These are phyloP conservation scores for Marasmius oreades DNA, from an alignment of 1,284 basidiomycete species.

Conservation along the genomic window DNA sequence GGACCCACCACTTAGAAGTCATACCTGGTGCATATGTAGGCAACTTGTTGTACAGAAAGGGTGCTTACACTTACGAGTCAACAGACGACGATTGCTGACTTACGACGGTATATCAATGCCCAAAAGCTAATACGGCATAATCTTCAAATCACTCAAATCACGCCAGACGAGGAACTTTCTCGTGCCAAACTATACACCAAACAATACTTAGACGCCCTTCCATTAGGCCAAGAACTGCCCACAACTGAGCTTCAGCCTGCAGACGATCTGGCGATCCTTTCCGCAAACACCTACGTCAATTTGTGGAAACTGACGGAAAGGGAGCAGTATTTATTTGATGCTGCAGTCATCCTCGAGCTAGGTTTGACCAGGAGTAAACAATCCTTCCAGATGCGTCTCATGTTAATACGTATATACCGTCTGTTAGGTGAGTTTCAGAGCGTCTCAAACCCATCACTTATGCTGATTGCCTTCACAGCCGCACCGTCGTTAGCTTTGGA, in stretches of 20 bases:
- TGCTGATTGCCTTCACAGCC: slow-evolving; percentile 36
- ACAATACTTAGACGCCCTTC: slow-evolving; percentile 63
- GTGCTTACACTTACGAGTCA: not conserved
- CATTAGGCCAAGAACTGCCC: slow-evolving; percentile 62
- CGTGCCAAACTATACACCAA: slow-evolving; percentile 50
- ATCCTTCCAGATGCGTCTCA: slow-evolving; percentile 71
- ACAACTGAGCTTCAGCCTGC: slow-evolving; percentile 82
- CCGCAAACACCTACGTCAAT: slow-evolving; percentile 64
- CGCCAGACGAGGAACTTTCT: slow-evolving; percentile 50
- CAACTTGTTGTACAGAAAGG: slow-evolving; percentile 6
- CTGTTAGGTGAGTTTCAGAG: slow-evolving; percentile 55
- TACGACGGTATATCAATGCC: slow-evolving; percentile 65
- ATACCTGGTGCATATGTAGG: slow-evolving; percentile 48
- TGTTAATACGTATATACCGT: slow-evolving; percentile 76
- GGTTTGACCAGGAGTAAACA: slow-evolving; percentile 71
- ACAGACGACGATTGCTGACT: slow-evolving; percentile 44
- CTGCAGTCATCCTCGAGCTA: slow-evolving; percentile 66
- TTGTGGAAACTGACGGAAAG: slow-evolving; percentile 57
- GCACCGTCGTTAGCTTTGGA: slow-evolving; percentile 67
- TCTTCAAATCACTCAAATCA: slow-evolving; percentile 44
- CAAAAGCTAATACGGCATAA: slow-evolving; percentile 68
- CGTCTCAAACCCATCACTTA: slow-evolving; percentile 4
- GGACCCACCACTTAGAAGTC: slow-evolving; percentile 54
- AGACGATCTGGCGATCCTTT: slow-evolving; percentile 80
- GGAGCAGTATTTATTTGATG: slow-evolving; percentile 58